These are phyloP conservation scores for Leptomonas pyrrhocoris DNA, from an alignment of 208 protist genomes.

Conservation along the genomic window DNA sequence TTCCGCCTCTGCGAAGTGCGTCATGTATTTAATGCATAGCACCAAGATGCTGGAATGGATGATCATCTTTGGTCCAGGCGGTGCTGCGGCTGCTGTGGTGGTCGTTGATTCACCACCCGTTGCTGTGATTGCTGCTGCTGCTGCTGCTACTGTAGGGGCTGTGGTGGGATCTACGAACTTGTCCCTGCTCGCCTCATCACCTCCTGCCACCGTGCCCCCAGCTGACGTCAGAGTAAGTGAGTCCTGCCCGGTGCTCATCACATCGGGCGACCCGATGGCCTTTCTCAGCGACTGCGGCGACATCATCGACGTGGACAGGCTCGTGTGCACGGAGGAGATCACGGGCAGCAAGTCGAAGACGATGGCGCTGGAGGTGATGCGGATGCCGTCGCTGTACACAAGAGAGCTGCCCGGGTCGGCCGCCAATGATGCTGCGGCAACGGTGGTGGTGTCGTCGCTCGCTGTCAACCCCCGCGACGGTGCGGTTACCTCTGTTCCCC, in stretches of 20 bases:
- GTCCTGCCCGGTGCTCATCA: background rate
- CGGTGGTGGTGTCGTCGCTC: background rate
- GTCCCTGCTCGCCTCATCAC: background rate
- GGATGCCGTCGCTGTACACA: conserved; percentile 23
- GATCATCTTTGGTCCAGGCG: background rate
- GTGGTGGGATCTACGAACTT: background rate
- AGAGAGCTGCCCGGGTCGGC: conserved; percentile 5
- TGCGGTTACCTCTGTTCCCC: too few relatives aligned
- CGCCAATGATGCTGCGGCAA: background rate
- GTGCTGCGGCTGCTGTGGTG: too few relatives aligned
- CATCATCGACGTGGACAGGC: conserved; percentile 4
- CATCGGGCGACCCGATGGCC: background rate
- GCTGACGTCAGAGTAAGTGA: background rate
- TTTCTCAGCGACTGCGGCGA: conserved; percentile 13
- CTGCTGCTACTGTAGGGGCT: background rate
- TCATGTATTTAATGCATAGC: conserved; percentile 51
- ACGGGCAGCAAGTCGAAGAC: conserved; percentile 24
- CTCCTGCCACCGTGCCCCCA: background rate
- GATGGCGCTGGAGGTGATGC: conserved; percentile 32
- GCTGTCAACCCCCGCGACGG: too few relatives aligned
- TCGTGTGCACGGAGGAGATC: background rate
- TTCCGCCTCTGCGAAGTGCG: conserved; percentile 40
- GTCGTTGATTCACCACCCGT: too few relatives aligned
- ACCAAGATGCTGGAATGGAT: conserved; percentile 23
- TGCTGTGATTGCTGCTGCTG: too few relatives aligned